Evolutionary conservation across 2,329 filamentous ascomycete genomes (phyloP), one percentile per base, ranked within the genome.

Genomic region (Zelopaecilomyces penicillatus): DNA sequence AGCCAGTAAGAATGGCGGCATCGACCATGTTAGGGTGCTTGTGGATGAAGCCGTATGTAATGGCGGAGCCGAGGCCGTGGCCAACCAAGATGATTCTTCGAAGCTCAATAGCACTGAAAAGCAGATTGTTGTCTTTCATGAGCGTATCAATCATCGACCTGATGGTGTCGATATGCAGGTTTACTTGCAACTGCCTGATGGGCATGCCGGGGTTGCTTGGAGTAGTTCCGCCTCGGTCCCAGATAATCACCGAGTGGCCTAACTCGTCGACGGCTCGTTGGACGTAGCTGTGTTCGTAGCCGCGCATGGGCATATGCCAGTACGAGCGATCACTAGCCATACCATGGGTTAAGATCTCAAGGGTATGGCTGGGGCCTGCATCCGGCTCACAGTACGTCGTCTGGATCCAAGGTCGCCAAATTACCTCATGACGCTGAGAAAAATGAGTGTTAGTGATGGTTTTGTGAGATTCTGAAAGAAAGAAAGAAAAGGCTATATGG

Each of bases 281-380:
- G 29, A 78, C 68, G 57, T 84, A 85, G 55, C 72, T 78, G 65
- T 85, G 83, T 56, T 80, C 78, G 65, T 69, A 74, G 53, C 72
- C 64, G 56, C 78, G 69, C 62, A 66, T 74, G 1, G 75, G 58
- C 8, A 76, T 58, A 56, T 84, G 77, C 79, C 80, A 84, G 65
- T 83, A 84, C 37, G 67, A 74, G 40, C 57, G 57, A 42, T 65
- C 62, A 45, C 67, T 67, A 27, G 64, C 67, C 27, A 68, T 50
- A 4, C 67, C 67, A 39, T 69, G 66, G 4, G 68, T 70, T 41
- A 66, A 57, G 40, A 70, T 62, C 53, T 70, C 65, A 4, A 69
- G 47, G 19, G 57, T 51, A 10, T 54, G 34, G 42, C 66, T 57
- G 8, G 69, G 60, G 7, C 66, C 70, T 5, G 53, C 53, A 47